Evolutionary conservation across 352 stramenopile genomes (phyloP), one percentile per base, ranked within the genome.

Genomic region (Globisporangium solare): DNA sequence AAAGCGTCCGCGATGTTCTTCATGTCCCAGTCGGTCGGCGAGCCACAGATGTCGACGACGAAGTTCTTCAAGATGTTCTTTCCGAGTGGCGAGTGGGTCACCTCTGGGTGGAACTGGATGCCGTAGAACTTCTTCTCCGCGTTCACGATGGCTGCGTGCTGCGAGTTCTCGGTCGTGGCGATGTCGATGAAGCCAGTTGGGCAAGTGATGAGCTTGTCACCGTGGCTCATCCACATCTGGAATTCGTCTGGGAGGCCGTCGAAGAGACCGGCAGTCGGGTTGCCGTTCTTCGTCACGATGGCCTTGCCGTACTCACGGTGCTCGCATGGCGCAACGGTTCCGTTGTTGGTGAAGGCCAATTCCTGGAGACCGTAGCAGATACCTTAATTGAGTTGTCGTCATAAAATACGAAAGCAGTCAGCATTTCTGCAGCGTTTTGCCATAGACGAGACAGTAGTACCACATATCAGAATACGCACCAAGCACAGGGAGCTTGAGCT

Each of bases 171-270:
- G 11, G 87, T 97, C 40, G 68, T 83, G 22, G 82, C 85, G 37
- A 97, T 83, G 67, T 96, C 80, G 31, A 92, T 75, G 69, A 97
- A 97, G 58, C 96, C 97, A 39, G 97, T 79, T 3, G 97, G 97
- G 27, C 97, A 85, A 39, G 80, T 73, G 58, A 89, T 95, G 40
- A 99, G 78, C 76, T 99, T 99, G 79, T 99, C 97, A 32, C 96
- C 97, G 76, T 99, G 97, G 70, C 90, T 98, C 97, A 99, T 99
- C 97, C 97, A 99, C 79, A 99, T 94, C 74, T 98, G 92, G 73
- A 98, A 98, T 56, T 97, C 82, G 22, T 95, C 87, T 20, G 97
- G 79, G 31, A 95, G 83, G 13, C 88, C 95, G 17, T 94, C 70
- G 60, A 99, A 94, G 14, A 99, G 77, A 2, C 74, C 73, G 46